Evolutionary conservation across 768 basidiomycete genomes (phyloP).

Genomic region (Termitomyces sp.): DNA sequence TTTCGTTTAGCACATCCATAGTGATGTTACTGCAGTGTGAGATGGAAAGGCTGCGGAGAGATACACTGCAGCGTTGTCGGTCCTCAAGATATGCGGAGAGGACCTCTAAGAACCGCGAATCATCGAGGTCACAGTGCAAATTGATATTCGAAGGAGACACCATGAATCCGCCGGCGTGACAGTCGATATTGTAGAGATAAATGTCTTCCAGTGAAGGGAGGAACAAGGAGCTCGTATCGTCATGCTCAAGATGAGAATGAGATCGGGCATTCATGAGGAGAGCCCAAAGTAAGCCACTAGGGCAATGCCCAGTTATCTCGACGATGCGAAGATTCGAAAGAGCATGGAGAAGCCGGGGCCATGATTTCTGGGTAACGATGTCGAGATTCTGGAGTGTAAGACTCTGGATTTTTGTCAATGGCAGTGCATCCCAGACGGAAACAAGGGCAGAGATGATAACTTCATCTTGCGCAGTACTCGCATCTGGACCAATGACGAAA

Average conservation of each 20-base stretch:
- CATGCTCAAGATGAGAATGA: slow-evolving; percentile 21
- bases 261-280: slow-evolving; percentile 31
- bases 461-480: slow-evolving; percentile 22
- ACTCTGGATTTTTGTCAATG: slow-evolving; percentile 25
- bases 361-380: slow-evolving; percentile 34
- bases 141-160: slow-evolving; percentile 25
- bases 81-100: slow-evolving; percentile 25
- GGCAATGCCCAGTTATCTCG: slow-evolving; percentile 30
- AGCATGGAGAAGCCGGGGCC: slow-evolving; percentile 25
- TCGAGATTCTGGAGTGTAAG: slow-evolving; percentile 32
- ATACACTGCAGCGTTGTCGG: slow-evolving; percentile 21
- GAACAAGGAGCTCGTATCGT: slow-evolving; percentile 21
- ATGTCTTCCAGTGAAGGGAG: slow-evolving; percentile 30
- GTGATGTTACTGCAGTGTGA: slow-evolving; percentile 26
- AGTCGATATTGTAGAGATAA: slow-evolving; percentile 33
- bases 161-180: slow-evolving; percentile 36
- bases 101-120: slow-evolving; percentile 37
- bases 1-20: slow-evolving; percentile 18
- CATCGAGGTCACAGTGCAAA: slow-evolving; percentile 31
- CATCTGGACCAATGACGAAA: slow-evolving; percentile 24
- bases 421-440: slow-evolving; percentile 27
- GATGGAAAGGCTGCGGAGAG: slow-evolving; percentile 30
- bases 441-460: slow-evolving; percentile 24
- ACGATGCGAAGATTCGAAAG: slow-evolving; percentile 29
- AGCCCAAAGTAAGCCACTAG: slow-evolving; percentile 35